A percentile compares a stretch with the other conserved stretches of the same genome.
Conservation (phyloP, 1,284 basidiomycete genomes). For the Melampsora americana region DNA sequence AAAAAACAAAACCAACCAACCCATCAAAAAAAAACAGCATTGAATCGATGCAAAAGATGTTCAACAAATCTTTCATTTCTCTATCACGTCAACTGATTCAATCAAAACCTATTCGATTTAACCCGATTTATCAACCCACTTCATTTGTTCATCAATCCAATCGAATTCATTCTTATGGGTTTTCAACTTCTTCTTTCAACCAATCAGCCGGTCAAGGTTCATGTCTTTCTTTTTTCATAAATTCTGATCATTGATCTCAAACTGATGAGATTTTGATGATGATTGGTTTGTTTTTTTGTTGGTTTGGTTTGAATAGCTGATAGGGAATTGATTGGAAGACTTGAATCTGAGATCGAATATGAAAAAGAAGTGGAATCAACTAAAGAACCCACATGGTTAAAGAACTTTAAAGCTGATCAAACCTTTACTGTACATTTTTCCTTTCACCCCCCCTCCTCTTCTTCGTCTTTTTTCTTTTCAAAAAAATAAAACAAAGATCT, state of each 20-base stretch:
- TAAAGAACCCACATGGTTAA: slow-evolving; percentile 38
- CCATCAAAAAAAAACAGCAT: too few relatives aligned
- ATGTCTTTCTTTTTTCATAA: not conserved
- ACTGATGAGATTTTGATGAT: too few relatives aligned
- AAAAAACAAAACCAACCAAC: too few relatives aligned
- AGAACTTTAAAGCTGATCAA: slow-evolving; percentile 36
- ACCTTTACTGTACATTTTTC: slow-evolving; percentile 31
- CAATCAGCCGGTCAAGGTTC: slow-evolving; percentile 6
- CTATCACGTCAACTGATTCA: not conserved
- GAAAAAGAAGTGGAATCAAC: slow-evolving; percentile 33
- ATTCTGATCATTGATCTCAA: not conserved
- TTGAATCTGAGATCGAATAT: slow-evolving; percentile 32
- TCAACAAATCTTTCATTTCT: not conserved
- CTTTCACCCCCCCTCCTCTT: too few relatives aligned
- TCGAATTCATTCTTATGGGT: not conserved
- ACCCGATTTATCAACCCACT: not conserved
- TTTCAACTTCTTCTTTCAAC: not conserved
- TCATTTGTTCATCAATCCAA: not conserved
- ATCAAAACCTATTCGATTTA: not conserved
- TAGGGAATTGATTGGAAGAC: slow-evolving; percentile 29
- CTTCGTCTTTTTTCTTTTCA: too few relatives aligned
- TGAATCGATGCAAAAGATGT: too few relatives aligned
- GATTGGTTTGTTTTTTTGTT: not conserved
- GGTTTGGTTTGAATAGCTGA: slow-evolving; percentile 25
- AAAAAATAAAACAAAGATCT: too few relatives aligned